phyloP scores from a whole-genome alignment of 2,329 filamentous ascomycete species.

The Sclerotinia minor region DNA sequence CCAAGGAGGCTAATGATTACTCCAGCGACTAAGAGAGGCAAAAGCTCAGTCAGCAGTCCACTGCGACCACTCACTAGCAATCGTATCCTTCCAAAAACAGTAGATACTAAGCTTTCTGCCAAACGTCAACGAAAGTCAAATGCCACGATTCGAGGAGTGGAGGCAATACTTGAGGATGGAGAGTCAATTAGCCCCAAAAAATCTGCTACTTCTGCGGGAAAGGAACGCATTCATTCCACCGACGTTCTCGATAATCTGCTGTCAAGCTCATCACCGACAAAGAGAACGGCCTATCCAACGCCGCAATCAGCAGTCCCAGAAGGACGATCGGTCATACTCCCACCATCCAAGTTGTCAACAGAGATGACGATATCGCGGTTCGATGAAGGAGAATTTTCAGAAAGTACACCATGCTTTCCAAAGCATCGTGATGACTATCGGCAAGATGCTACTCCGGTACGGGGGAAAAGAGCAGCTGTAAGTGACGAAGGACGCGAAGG shows the following conservation, averaged over 20 bases:
- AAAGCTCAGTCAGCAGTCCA: constrained; percentile 24
- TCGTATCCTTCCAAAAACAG: constrained; percentile 35
- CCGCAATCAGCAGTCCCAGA: constrained; percentile 5
- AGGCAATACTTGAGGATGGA: constrained; percentile 36
- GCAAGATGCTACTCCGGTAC: neutral
- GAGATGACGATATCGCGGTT: neutral
- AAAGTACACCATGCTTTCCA: neutral
- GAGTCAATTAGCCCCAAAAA: neutral
- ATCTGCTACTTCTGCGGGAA: neutral
- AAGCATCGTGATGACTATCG: neutral
- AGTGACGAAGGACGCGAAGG: neutral
- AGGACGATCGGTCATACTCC: constrained; percentile 2
- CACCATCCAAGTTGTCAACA: constrained; percentile 2
- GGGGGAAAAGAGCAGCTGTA: neutral
- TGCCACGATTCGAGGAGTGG: constrained; percentile 28
- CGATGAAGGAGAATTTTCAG: neutral
- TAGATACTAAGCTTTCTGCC: constrained; percentile 26
- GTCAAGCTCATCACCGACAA: constrained; percentile 12
- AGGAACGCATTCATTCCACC: neutral
- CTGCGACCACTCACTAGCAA: constrained; percentile 38
- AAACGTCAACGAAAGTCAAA: constrained; percentile 29
- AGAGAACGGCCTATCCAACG: neutral
- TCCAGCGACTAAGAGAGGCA: constrained; percentile 21
- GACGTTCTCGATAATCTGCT: constrained; percentile 31
- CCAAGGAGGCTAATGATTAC: constrained; percentile 18